A percentile compares a stretch with the other conserved stretches of the same genome.
Evolutionary conservation across 352 stramenopile species (phyloP).

Genomic region (Lagenidium giganteum): DNA sequence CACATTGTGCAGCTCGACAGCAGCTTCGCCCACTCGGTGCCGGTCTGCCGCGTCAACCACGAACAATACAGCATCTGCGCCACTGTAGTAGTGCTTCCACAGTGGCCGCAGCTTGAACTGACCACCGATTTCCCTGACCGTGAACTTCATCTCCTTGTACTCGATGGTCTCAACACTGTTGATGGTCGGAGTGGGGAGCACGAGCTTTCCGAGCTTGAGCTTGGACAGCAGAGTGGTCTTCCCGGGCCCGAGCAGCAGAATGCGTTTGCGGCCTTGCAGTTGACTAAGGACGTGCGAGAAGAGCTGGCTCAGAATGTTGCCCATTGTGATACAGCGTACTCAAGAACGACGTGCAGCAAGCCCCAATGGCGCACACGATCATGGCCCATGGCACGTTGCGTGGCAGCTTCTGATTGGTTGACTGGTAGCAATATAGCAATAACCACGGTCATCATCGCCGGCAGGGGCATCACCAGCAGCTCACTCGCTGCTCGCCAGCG

Average conservation of each 20-base stretch:
- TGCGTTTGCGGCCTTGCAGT: conserved; percentile 33
- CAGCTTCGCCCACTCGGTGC: conserved; percentile 19
- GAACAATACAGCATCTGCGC: conserved; percentile 51
- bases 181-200: conserved; percentile 77
- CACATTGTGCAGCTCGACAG: conserved; percentile 16
- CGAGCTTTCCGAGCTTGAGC: conserved; percentile 70
- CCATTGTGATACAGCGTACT: no score
- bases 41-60: conserved; percentile 47
- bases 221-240: conserved; percentile 97
- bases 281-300: no score
- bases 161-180: conserved; percentile 79
- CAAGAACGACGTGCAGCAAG: no score
- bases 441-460: no score
- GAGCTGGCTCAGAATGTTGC: no score
- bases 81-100: conserved; percentile 51
- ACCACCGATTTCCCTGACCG: conserved; percentile 81
- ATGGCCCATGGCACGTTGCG: no score
- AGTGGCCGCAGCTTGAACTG: conserved; percentile 31
- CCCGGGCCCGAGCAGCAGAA: conserved; percentile 90
- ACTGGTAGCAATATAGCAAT: no score
- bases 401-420: no score
- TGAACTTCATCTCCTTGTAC: conserved; percentile 73
- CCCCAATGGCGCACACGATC: no score
- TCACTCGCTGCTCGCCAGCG: no score
- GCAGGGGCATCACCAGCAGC: no score